Evolutionary conservation across 352 stramenopile species (phyloP), one percentile per base, ranked within the genome.

Genomic region (Plasmopara halstedii): DNA sequence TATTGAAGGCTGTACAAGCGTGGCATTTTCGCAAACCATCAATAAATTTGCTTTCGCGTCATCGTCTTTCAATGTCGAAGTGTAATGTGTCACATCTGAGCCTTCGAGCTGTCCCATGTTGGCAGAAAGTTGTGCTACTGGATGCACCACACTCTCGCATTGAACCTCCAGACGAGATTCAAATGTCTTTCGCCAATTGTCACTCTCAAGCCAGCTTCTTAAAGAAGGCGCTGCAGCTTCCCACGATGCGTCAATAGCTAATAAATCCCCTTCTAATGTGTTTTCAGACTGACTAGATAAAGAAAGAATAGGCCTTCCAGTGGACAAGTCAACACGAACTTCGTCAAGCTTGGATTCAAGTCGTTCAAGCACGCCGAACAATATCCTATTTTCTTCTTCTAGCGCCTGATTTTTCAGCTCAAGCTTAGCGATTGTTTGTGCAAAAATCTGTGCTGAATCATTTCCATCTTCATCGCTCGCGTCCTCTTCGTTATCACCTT

Each of bases 121-220:
- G 17, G 4, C 41, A 27, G 29, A 15, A 46, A 21, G 21, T 15
- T 54, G 36, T 18, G 23, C 45, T 19, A 37, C 9, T 32, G 33
- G 29, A 20, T 55, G 39, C 18, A 19, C 4, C 2, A 19, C 11
- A 22, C 11, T 36, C 18, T 47, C 27, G 20, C 14, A 32, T 19
- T 56, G 34, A 2, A 18, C 21, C 4, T 69, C 50, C 7, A 44
- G 41, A 20, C 53, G 56, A 15, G 40, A 38, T 40, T 68, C 58
- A 7, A 74, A 39, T 5, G 61, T 55, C 29, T 74, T 53, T 46
- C 59, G 40, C 64, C 67, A 78, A 15, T 53, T 72, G 27, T 80
- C 70, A 27, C 60, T 73, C 39, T 73, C 60, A 7, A 85, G 19
- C 70, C 70, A 85, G n/a, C 72, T 58, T 42, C 83, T 81, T 22